Evolutionary conservation across 208 protist genomes (phyloP).

Genomic region (Trypanosoma grayi): DNA sequence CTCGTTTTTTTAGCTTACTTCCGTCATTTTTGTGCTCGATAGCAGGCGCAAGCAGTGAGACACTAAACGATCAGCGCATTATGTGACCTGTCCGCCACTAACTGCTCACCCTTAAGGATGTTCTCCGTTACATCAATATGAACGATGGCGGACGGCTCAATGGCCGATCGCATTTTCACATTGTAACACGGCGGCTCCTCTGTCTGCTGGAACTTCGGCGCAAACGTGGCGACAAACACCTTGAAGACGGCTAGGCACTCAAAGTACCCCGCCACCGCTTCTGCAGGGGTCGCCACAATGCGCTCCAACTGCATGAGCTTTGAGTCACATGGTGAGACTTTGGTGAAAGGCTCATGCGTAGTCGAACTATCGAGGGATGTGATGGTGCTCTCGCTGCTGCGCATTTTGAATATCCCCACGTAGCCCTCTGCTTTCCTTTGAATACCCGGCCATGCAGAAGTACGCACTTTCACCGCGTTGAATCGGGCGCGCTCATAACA

Average conservation of each 20-base stretch:
- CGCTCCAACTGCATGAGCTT: conserved; percentile 6
- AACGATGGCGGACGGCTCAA: conserved; percentile 22
- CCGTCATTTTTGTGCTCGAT: too few relatives aligned
- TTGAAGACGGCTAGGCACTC: conserved; percentile 60
- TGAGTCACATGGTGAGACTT: background rate
- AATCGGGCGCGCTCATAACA: conserved; percentile 71
- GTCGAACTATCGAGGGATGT: background rate
- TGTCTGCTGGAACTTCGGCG: background rate
- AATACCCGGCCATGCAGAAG: conserved; percentile 50
- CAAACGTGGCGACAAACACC: conserved; percentile 25
- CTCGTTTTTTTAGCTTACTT: too few relatives aligned
- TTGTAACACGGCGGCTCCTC: conserved; percentile 16
- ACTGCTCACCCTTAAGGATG: conserved; percentile 10
- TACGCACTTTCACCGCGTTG: conserved; percentile 44
- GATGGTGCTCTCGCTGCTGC: background rate
- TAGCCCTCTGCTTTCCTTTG: conserved; percentile 38
- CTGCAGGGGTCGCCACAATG: conserved; percentile 36
- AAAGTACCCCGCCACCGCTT: conserved; percentile 51
- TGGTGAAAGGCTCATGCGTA: background rate
- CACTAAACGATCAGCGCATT: conserved; percentile 6
- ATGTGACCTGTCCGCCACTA: conserved; percentile 10
- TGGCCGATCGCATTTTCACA: conserved; percentile 11
- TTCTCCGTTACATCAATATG: conserved; percentile 17
- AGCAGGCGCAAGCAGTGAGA: too few relatives aligned
- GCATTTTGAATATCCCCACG: conserved; percentile 35